Evolutionary conservation across 805 yeast species (phyloP), one percentile per base, ranked within the genome.

Genomic region (Maudiozyma bulderi): DNA sequence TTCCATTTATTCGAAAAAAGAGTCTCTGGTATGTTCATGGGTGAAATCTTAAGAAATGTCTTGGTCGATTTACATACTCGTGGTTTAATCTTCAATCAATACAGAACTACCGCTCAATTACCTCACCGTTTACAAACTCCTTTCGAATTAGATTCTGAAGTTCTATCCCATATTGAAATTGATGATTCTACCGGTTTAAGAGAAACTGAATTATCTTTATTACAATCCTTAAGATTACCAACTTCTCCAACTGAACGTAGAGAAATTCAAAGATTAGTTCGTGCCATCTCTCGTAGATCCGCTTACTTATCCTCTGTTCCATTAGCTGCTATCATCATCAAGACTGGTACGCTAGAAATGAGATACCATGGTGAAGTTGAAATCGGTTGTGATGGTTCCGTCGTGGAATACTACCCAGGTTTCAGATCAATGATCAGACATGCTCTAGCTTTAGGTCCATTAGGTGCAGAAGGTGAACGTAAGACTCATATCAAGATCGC

Each of bases 331-430:
- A 76, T 91, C 51, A 65, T 82, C 48, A 69, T 74, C 50, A 80
- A 78, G 67, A 83, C 90, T 1, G 75, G 73, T 47, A 82, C 89
- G 13, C 76, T 89, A 46, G 65, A 66, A 47, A 73, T 72, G 43
- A 60, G 65, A 46, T 74, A 72, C 59, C 85, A 84, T 57, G 79
- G 77, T 52, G 86, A 82, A 60, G 87, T 91, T 43, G 98, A 91
- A 66, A 79, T 93, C 56, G 98, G 97, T 51, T 90, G 91, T 52
- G 99, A 93, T 67, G 99, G 99, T 30, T 84, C 96, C 8, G 93
- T 91, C 47, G 84, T 91, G 45, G 95, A 91, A 68, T 86, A 80
- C 64, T 93, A 90, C 67, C 98, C 99, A 11, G 90, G 91, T 28
- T 91, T 85, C 71, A 81, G 84, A 70, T 77, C 82, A 6, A 77